These are phyloP conservation scores for Spathaspora gorwiae DNA, from an alignment of 805 yeast genomes.

Conservation along the genomic window DNA sequence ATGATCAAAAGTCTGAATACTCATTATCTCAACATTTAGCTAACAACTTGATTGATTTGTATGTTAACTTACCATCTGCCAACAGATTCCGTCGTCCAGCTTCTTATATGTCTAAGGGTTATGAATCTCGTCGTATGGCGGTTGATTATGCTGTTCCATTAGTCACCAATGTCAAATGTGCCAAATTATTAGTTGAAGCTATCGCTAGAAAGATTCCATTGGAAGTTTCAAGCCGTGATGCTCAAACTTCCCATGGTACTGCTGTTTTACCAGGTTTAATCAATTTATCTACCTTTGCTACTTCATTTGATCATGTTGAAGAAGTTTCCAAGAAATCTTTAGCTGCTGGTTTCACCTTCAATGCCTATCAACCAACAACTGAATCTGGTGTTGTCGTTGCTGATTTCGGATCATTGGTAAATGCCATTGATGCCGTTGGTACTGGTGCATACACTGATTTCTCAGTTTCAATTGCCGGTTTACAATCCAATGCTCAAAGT, in stretches of 20 bases:
- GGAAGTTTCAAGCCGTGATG: slow-evolving; percentile 72
- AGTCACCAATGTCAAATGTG: slow-evolving; percentile 96
- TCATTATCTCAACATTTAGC: slow-evolving; percentile 95
- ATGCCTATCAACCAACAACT: slow-evolving; percentile 73
- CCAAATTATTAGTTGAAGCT: slow-evolving; percentile 95
- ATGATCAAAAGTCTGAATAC: slow-evolving; percentile 84
- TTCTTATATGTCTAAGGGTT: slow-evolving; percentile 94
- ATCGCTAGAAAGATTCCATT: slow-evolving; percentile 64
- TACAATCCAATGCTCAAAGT: slow-evolving; percentile 59
- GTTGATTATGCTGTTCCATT: slow-evolving; percentile 97
- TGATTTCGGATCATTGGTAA: slow-evolving; percentile 60
- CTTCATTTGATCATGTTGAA: slow-evolving; percentile 65
- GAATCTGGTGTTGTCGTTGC: slow-evolving; percentile 57
- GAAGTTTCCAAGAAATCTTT: slow-evolving; percentile 65
- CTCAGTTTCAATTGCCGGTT: slow-evolving; percentile 79
- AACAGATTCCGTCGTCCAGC: slow-evolving; percentile 99
- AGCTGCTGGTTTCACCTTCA: slow-evolving; percentile 85
- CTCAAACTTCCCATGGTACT: slow-evolving; percentile 86
- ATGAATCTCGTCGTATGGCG: slow-evolving; percentile 98
- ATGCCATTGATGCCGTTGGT: slow-evolving; percentile 54
- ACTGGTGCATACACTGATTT: slow-evolving; percentile 74
- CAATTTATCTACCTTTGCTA: slow-evolving; percentile 74
- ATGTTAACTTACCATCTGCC: slow-evolving; percentile 93
- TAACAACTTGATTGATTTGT: slow-evolving; percentile 90
- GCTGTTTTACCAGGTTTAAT: slow-evolving; percentile 82